A percentile compares a stretch with the other conserved stretches of the same genome.
phyloP scores from a whole-genome alignment of 148 eudicot genomes.

The Talinum fruticosum region DNA sequence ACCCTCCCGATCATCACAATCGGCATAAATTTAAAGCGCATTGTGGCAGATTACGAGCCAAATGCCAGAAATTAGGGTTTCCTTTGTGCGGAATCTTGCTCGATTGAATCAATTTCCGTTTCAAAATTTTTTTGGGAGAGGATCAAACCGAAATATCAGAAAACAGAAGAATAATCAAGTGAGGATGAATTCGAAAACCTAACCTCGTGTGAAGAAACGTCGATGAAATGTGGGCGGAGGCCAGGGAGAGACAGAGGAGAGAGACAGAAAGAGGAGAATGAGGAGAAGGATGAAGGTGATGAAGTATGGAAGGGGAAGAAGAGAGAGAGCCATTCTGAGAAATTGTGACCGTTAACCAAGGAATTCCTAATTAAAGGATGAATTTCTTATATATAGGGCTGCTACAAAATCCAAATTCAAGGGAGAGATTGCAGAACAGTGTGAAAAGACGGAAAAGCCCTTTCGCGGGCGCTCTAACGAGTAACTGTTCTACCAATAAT shows the following conservation, averaged over 20 bases:
- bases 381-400: neutral
- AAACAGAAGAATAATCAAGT: neutral
- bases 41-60: neutral
- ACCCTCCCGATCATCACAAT: neutral
- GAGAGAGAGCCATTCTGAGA: conserved; percentile 8
- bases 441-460: neutral
- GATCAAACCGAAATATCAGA: neutral
- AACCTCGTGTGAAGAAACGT: conserved; percentile 6
- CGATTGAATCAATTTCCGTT: neutral
- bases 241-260: conserved; percentile 5
- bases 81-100: neutral
- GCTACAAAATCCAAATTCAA: no score
- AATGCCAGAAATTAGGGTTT: conserved; percentile 17
- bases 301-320: neutral
- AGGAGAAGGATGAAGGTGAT: conserved; percentile 4
- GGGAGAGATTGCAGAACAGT: neutral
- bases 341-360: conserved; percentile 32
- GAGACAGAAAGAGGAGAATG: neutral
- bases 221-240: neutral
- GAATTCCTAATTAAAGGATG: neutral
- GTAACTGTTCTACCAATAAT: no score
- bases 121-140: neutral
- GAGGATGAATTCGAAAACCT: neutral
- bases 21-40: neutral
- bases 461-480: neutral